Percentiles rank a stretch among this genome's conserved stretches.
These are phyloP conservation scores for Ascoidea rubescens DNA, from an alignment of 805 yeast species.

Conservation along the genomic window DNA sequence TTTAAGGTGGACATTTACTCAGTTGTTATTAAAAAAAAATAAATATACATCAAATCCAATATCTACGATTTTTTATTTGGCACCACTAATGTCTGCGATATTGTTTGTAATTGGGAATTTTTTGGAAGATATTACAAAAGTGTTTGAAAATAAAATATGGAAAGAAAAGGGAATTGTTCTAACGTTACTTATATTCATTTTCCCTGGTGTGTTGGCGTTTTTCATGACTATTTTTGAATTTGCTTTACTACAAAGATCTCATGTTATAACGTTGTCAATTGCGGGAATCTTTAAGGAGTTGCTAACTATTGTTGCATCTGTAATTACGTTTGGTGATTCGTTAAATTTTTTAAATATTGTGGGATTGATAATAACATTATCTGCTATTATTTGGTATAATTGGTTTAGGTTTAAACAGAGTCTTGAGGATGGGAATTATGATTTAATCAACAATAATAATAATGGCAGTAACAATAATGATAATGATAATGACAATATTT, in stretches of 20 bases:
- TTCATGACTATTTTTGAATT: conserved; percentile 84
- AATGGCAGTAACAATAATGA: conserved; percentile 5
- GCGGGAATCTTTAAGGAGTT: conserved; percentile 92
- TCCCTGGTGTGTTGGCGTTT: conserved; percentile 84
- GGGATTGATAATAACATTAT: conserved; percentile 63
- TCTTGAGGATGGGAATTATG: background rate
- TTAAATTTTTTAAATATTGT: conserved; percentile 52
- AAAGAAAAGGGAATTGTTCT: conserved; percentile 34
- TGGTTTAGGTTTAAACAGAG: conserved; percentile 35
- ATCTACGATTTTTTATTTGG: conserved; percentile 65
- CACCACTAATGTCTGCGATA: conserved; percentile 69
- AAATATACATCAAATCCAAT: conserved; percentile 60
- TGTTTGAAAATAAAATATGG: conserved; percentile 51
- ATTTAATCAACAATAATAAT: background rate
- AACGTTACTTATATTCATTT: conserved; percentile 44
- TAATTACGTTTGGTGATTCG: conserved; percentile 59
- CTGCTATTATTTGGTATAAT: conserved; percentile 78
- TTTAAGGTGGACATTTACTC: conserved; percentile 90
- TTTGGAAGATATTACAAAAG: conserved; percentile 40
- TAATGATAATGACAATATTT: background rate
- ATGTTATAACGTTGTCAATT: conserved; percentile 73
- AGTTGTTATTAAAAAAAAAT: conserved; percentile 53
- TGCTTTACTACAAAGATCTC: conserved; percentile 65
- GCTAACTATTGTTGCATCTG: conserved; percentile 59
- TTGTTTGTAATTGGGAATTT: conserved; percentile 48